Base-by-base conservation (phyloP, 2,329 filamentous ascomycete species). In the Scytalidium sp. region DNA sequence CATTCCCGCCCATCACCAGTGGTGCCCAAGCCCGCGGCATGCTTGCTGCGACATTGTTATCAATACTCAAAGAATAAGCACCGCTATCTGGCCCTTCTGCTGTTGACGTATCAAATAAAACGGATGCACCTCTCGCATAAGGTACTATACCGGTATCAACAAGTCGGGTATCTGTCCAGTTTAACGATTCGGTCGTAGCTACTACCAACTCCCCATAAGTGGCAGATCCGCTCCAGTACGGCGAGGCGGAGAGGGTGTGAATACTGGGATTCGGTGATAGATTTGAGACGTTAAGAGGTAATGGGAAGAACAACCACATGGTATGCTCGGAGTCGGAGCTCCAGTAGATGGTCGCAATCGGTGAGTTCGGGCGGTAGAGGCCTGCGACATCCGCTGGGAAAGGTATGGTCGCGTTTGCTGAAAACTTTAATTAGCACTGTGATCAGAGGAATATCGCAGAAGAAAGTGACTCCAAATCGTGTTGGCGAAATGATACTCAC, bases 341-440 rank as follows among this genome's bases (percentile, higher is more conserved):
- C 25, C 25, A 29, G 23, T 29, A 29, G 22, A 45, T 21, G 8
- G 27, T 19, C 9, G 15, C 32, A 19, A 49, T 44, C 11, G 46
- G 46, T 19, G 46, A 43, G 19, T 49, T 43, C 19, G 46, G 46
- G 23, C 41, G 40, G 25, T 43, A 49, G 17, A 49, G 41, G 6
- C 21, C 15, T 43, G 47, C 23, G 10, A 44, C 27, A 10, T n/a
- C 13, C 15, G n/a, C 13, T 9, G 47, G 47, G 20, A 45, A 25
- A 13, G 27, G 20, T 25, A 49, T 32, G 3, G 40, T 25, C 23
- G 32, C 29, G 27, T 13, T 39, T 17, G 42, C 47, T 49, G 19
- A 19, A 43, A 17, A 7, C 19, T 17, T 5, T 29, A 4, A n/a
- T 29, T 29, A 29, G 25, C 25, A 8, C 7, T 13, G 7, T 29